Base-by-base conservation (phyloP, 495 filamentous ascomycete species). In the Annulohypoxylon stygium region DNA sequence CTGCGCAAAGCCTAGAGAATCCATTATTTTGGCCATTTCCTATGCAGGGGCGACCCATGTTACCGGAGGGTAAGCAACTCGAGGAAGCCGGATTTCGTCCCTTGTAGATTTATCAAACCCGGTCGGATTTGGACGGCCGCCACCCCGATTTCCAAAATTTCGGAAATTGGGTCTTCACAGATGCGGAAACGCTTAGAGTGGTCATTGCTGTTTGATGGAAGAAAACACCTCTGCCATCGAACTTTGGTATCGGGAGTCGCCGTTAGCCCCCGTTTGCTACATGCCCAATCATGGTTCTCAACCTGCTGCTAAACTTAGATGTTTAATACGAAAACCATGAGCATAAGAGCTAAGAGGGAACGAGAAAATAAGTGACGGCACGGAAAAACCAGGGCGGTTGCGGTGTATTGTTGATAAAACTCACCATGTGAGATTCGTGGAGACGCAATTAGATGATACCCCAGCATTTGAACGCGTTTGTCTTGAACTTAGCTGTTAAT, bases 11-110 rank as follows among this genome's bases (percentile, higher is more conserved):
- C 41, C 48, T 77, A 39, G 82, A 85, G 50, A 85, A 84, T 51
- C 84, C 84, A 10, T 66, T 88, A 39, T 88, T 88, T 30, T 87
- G 85, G 84, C 84, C 84, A 1, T 88, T 88, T 67, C 86, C 86
- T 0, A 83, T 87, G 78, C 86, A 88, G 60, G 86, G 85, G 2
- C 76, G 83, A n/a, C 86, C 87, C 1, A 80, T 87, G 64, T 55
- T 88, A 61, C 82, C 81, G 5, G 79, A 75, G 25, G 82, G 83
- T 4, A 60, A 78, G 20, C 75, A 80, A 61, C 75, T 88, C 58
- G 80, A 84, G 67, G 77, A 83, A 36, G 81, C 81, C 10, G 86
- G 86, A 2, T 88, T 88, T 67, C 79, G 75, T 45, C 65, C 80
- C 33, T 59, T 86, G 9, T 81, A 78, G 60, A 37, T 14, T 9